Evolutionary conservation across 441 rosid genomes (phyloP), one percentile per base, ranked within the genome.

Genomic region (Adansonia rubrostipa): DNA sequence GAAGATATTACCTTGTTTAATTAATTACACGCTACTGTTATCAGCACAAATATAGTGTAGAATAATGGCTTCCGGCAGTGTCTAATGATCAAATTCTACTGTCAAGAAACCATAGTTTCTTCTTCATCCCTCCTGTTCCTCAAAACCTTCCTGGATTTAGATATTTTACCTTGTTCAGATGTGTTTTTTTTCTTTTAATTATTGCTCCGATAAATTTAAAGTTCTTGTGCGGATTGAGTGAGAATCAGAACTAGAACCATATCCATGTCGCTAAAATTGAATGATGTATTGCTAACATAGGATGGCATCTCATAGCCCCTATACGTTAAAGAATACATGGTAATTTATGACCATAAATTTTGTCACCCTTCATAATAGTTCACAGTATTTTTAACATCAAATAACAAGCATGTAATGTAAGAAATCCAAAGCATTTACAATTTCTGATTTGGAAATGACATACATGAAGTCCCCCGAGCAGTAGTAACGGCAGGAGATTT

Each of bases 351-450:
- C 13, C 62, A 9, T 58, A 8, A 3, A 9, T 10, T 50, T 50
- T 11, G 4, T 15, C 54, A 11, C 5, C 54, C 13, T 28, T 28
- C 56, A 51, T 58, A 58, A 58, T 58, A 3, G 3, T 58, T 19
- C 24, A 20, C 40, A 2, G 13, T 71, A 69, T 24, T 17, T 5
- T 20, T 19, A 19, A 19, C 33, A 58, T 9, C 28, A 19, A 58
- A 58, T 11, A 58, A 58, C 0, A 19, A 10, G 40, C 66, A 20
- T 28, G 22, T 5, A 56, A 28, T 28, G n/a, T n/a, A 71, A 22
- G 40, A 14, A 15, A 72, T 17, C 28, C 72, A 45, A 5, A 19
- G 14, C 72, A 64, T 54, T 28, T 72, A 54, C 75, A 54, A 53
- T 71, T 67, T 71, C 15, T 36, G 42, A 28, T 56, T 40, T 53